Evolutionary conservation across 495 filamentous ascomycete species (phyloP).

Genomic region (Trichoderma reesei): DNA sequence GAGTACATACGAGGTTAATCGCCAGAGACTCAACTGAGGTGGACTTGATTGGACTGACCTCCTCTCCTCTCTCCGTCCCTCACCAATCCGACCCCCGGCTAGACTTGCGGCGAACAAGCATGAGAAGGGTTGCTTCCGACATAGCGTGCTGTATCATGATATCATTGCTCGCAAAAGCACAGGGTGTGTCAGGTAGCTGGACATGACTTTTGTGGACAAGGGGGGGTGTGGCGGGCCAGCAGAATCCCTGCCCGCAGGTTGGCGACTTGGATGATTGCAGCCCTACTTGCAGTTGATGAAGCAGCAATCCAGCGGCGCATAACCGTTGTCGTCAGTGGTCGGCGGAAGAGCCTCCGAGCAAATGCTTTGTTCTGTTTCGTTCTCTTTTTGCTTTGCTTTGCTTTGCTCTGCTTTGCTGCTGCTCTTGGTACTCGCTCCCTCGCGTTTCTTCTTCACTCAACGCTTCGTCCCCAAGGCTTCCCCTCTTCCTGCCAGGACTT

Average conservation of each 20-base stretch:
- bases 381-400: neutral
- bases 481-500: no score
- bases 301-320: slow-evolving; percentile 4
- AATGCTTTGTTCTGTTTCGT: neutral
- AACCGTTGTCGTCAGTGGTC: slow-evolving; percentile 1
- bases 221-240: slow-evolving; percentile 4
- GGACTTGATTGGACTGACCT: no score
- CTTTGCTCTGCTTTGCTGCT: no score
- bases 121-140: slow-evolving; percentile 13
- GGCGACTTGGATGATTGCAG: neutral
- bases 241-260: neutral
- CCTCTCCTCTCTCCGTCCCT: no score
- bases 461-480: no score
- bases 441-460: no score
- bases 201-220: slow-evolving; percentile 4
- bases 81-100: slow-evolving; percentile 2
- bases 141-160: slow-evolving; percentile 19
- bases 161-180: slow-evolving; percentile 12
- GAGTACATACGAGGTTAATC: no score
- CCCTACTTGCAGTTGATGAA: slow-evolving; percentile 1
- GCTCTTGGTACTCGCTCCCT: no score
- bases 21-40: no score
- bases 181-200: slow-evolving; percentile 6
- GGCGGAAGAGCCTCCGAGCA: no score
- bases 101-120: slow-evolving; percentile 9